Percentiles rank a stretch among this genome's conserved stretches.
These are phyloP conservation scores for Cystobasidium pallidum DNA, from an alignment of 1,284 basidiomycete species.

Conservation along the genomic window DNA sequence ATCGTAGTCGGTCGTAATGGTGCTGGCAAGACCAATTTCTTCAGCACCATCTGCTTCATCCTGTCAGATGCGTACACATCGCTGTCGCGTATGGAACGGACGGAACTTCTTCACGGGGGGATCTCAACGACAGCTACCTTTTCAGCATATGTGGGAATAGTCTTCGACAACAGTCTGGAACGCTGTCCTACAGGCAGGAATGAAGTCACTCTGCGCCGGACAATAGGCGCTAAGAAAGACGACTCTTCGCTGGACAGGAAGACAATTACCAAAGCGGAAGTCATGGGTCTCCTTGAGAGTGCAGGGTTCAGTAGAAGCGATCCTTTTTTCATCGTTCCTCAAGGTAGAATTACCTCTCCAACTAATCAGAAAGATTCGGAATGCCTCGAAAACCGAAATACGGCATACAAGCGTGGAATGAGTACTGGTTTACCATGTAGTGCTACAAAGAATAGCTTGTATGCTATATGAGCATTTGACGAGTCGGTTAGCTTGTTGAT, in stretches of 20 bases:
- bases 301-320: conserved; percentile 97
- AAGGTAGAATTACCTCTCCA: conserved; percentile 92
- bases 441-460: conserved; percentile 69
- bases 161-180: conserved; percentile 54
- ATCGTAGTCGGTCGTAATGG: conserved; percentile 95
- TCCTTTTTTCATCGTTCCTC: conserved; percentile 98
- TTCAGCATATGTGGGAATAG: conserved; percentile 79
- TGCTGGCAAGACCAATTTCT: conserved; percentile 95
- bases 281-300: conserved; percentile 91
- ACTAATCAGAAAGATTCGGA: conserved; percentile 98
- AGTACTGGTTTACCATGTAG: conserved; percentile 74
- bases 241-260: conserved; percentile 98
- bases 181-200: conserved; percentile 65
- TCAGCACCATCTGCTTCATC: conserved; percentile 83
- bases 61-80: conserved; percentile 96
- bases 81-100: conserved; percentile 90
- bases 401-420: conserved; percentile 97
- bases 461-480: conserved; percentile 57
- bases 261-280: conserved; percentile 91
- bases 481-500: conserved; percentile 60
- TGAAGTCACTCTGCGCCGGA: conserved; percentile 82
- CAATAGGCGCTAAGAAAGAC: conserved; percentile 97
- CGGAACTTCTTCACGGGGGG: conserved; percentile 89
- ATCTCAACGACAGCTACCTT: conserved; percentile 84
- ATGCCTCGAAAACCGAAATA: conserved; percentile 87